A percentile compares a stretch with the other conserved stretches of the same genome.
These are phyloP conservation scores for Geranomyces michiganensis DNA, from an alignment of 192 early-diverging fungal genomes.

Conservation along the genomic window DNA sequence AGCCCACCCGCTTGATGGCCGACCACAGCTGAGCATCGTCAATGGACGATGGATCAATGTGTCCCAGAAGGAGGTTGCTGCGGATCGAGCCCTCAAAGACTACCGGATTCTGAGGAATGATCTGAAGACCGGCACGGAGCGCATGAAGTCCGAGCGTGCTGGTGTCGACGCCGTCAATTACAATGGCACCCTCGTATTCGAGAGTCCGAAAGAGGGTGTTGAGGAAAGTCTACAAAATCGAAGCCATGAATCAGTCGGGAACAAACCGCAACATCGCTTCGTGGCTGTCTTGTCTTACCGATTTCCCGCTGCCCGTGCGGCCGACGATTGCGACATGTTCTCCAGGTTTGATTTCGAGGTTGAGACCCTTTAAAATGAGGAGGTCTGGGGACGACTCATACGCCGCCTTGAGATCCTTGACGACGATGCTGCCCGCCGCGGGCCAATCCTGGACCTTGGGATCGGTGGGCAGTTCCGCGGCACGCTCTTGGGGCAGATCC, in stretches of 20 bases:
- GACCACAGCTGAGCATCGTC: background rate
- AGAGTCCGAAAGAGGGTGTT: slow-evolving; percentile 46
- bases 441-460: slow-evolving; percentile 32
- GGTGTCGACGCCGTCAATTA: slow-evolving; percentile 47
- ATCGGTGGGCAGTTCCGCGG: slow-evolving; percentile 35
- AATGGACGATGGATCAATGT: slow-evolving; percentile 8
- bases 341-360: slow-evolving; percentile 65
- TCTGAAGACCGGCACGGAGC: slow-evolving; percentile 33
- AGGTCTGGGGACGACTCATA: slow-evolving; percentile 49
- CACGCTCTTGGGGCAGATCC: slow-evolving; percentile 41
- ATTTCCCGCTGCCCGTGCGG: slow-evolving; percentile 55
- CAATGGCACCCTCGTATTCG: slow-evolving; percentile 35
- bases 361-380: slow-evolving; percentile 71
- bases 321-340: slow-evolving; percentile 61
- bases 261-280: slow-evolving; percentile 34
- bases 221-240: slow-evolving; percentile 48
- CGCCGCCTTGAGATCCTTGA: slow-evolving; percentile 58
- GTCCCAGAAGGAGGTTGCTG: slow-evolving; percentile 63
- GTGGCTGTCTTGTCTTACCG: background rate
- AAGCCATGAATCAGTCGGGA: slow-evolving; percentile 52
- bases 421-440: slow-evolving; percentile 51
- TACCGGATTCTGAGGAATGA: slow-evolving; percentile 53
- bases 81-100: slow-evolving; percentile 48
- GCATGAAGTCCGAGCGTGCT: slow-evolving; percentile 32
- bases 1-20: background rate